These are phyloP conservation scores for Aaosphaeria arxii DNA, from an alignment of 2,329 filamentous ascomycete genomes.

Conservation along the genomic window DNA sequence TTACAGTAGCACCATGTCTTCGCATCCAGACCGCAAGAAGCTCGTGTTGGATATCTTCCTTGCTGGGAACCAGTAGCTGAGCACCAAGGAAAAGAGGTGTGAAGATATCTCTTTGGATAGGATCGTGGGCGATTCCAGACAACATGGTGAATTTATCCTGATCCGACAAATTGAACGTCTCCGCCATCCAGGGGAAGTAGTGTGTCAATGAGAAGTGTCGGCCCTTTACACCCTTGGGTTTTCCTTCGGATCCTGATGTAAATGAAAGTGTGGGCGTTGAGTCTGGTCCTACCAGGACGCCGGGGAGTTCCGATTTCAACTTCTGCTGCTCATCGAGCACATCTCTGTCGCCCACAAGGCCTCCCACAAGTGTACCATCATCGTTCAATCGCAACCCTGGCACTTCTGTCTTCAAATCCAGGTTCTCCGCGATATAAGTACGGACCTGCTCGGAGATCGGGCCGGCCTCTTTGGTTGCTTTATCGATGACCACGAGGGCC, in stretches of 20 bases:
- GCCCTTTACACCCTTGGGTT: slow-evolving; percentile 82
- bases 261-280: slow-evolving; percentile 69
- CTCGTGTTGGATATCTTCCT: slow-evolving; percentile 84
- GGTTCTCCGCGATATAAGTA: slow-evolving; percentile 68
- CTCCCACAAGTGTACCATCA: slow-evolving; percentile 70
- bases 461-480: slow-evolving; percentile 67
- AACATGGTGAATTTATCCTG: slow-evolving; percentile 79
- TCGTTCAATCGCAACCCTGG: slow-evolving; percentile 70
- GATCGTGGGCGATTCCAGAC: slow-evolving; percentile 75
- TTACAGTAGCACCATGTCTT: slow-evolving; percentile 70
- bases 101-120: slow-evolving; percentile 72
- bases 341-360: slow-evolving; percentile 63
- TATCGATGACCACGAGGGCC: slow-evolving; percentile 70
- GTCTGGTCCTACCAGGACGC: slow-evolving; percentile 81
- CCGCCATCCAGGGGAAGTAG: slow-evolving; percentile 92
- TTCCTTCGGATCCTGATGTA: slow-evolving; percentile 67
- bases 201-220: slow-evolving; percentile 81
- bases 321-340: slow-evolving; percentile 57
- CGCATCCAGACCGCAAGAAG: slow-evolving; percentile 85
- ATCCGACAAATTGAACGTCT: slow-evolving; percentile 71
- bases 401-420: slow-evolving; percentile 70
- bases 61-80: slow-evolving; percentile 71
- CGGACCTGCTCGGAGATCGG: slow-evolving; percentile 58
- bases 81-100: slow-evolving; percentile 86
- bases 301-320: slow-evolving; percentile 58